These are phyloP conservation scores for Kwoniella shandongensis DNA, from an alignment of 768 basidiomycete species.

Conservation along the genomic window DNA sequence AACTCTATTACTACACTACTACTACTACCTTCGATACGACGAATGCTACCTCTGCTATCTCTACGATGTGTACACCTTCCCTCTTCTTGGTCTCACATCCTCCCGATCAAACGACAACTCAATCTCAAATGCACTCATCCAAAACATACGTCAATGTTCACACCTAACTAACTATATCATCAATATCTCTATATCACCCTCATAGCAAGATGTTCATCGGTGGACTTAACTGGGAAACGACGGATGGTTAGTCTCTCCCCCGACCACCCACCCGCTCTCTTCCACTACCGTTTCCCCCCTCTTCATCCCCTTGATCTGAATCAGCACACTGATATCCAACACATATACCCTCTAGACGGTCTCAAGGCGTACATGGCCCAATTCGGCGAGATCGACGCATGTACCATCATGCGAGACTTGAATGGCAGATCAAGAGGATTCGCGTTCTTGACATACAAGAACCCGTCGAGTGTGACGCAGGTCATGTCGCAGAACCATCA, in stretches of 20 bases:
- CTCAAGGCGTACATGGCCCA: conserved; percentile 79
- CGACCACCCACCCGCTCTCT: not conserved
- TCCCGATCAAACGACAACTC: not conserved
- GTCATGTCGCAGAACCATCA: conserved; percentile 95
- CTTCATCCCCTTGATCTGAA: not conserved
- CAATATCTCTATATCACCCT: conserved; percentile 5
- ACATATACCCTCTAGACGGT: conserved; percentile 42
- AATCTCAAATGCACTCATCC: too few relatives aligned
- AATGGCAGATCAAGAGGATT: conserved; percentile 94
- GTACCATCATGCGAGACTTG: conserved; percentile 97
- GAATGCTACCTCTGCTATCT: conserved; percentile 10
- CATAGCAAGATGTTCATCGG: conserved; percentile 99
- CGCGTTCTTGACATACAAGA: conserved; percentile 94
- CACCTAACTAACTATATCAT: conserved; percentile 1
- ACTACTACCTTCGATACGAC: not conserved
- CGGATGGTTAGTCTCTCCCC: conserved; percentile 72
- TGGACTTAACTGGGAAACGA: conserved; percentile 99
- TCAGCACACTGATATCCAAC: not conserved
- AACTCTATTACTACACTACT: not conserved
- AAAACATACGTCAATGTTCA: too few relatives aligned
- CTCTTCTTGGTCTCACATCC: not conserved
- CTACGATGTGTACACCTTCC: not conserved
- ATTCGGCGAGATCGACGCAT: conserved; percentile 95
- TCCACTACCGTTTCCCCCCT: not conserved
- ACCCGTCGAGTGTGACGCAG: conserved; percentile 85